These are phyloP conservation scores for Phytophthora pisi DNA, from an alignment of 352 stramenopile genomes.

Conservation along the genomic window DNA sequence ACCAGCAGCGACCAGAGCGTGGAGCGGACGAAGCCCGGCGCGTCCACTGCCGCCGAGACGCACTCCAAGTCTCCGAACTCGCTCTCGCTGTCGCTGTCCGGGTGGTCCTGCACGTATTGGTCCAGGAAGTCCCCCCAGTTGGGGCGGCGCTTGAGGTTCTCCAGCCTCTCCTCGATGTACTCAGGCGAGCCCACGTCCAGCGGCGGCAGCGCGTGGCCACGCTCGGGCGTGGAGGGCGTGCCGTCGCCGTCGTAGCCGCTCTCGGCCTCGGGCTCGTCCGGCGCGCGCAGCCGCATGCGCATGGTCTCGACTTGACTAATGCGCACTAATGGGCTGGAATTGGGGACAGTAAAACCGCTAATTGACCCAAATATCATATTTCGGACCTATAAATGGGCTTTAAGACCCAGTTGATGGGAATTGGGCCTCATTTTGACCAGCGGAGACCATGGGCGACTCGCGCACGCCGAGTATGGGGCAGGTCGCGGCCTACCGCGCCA, in stretches of 20 bases:
- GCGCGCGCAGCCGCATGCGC: constrained; percentile 70
- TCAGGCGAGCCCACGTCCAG: constrained; percentile 79
- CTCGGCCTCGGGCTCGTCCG: constrained; percentile 57
- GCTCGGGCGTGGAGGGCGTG: constrained; percentile 22
- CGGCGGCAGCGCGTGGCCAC: constrained; percentile 38
- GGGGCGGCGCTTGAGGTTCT: constrained; percentile 84
- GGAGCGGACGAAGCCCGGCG: constrained; percentile 53
- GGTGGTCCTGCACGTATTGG: constrained; percentile 69
- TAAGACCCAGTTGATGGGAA: not conserved
- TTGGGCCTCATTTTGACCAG: not conserved
- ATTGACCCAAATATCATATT: not conserved
- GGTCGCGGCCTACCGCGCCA: constrained; percentile 46
- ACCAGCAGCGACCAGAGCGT: constrained; percentile 60
- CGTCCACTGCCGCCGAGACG: not conserved
- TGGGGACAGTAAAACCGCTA: not conserved
- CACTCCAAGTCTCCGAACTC: constrained; percentile 44
- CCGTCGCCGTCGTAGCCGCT: constrained; percentile 31
- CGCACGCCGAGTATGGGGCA: constrained; percentile 41
- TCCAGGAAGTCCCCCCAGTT: constrained; percentile 71
- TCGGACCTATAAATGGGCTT: not conserved
- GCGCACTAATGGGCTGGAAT: not conserved
- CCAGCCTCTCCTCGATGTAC: constrained; percentile 84
- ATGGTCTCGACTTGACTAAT: constrained; percentile 43
- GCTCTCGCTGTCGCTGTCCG: constrained; percentile 45
- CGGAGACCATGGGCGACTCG: constrained; percentile 19